Evolutionary conservation across 495 filamentous ascomycete genomes (phyloP), one percentile per base, ranked within the genome.

Genomic region (Monascus purpureus): DNA sequence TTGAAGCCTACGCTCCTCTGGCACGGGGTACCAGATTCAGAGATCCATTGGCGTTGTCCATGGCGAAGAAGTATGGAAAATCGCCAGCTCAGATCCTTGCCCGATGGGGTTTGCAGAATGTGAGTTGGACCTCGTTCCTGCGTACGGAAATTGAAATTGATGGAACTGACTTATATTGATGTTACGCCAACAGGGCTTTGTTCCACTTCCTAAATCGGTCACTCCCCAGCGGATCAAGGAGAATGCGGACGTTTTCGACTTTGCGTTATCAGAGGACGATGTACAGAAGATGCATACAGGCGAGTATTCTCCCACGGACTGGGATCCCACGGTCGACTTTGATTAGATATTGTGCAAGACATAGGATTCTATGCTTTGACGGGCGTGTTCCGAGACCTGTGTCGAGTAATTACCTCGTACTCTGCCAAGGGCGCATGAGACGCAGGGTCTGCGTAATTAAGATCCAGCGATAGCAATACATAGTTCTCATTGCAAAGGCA

Each of bases 41-140:
- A 0, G 82, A 90, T 38, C 61, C 64, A 9, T 40, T 67, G 8
- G 44, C 87, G 37, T 48, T 59, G 28, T 46, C 50, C 19, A 42
- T 90, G 35, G 70, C 70, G 8, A 61, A 73, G 53, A 83, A 85
- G 57, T 65, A 88, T 49, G 60, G 64, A 2, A 86, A 82, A 60
- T 74, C 73, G 2, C 64, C 73, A 35, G 75, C 81, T 1, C 86
- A 94, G 64, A 64, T 93, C 11, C 55, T 94, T 44, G 47, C 93
- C 14, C 65, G 82, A 29, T 93, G 86, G 86, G 81, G 80, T 42
- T 52, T 93, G 49, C 82, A 93, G 53, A 88, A 65, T 50, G 58
- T 60, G 31, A 37, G 56, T 35, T 24, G 30, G 8, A 6, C 0
- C 36, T 27, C 4, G 13, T 12, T 14, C 17, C n/a, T n/a, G n/a